These are phyloP conservation scores for Tetrahymena thermophila DNA, from an alignment of 73 alveolate genomes.

Conservation along the genomic window DNA sequence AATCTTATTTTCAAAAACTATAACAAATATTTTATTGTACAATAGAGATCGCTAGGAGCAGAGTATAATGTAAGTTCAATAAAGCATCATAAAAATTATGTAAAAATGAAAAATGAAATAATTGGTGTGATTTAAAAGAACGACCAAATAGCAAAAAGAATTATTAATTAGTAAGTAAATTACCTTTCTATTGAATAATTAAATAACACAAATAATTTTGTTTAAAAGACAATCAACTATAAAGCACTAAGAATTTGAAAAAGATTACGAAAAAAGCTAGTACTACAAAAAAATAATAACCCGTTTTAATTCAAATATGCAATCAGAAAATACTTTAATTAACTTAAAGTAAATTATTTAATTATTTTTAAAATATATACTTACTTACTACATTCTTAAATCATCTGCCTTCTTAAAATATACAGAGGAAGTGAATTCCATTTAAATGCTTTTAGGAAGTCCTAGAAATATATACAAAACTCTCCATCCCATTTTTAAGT, in stretches of 20 bases:
- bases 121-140: background rate
- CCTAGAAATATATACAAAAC: background rate
- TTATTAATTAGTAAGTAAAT: background rate
- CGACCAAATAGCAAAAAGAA: background rate
- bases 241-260: background rate
- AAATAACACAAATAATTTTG: background rate
- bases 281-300: background rate
- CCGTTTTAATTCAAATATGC: background rate
- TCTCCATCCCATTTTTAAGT: background rate
- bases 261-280: background rate
- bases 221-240: background rate
- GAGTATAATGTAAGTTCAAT: background rate
- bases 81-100: background rate
- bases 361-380: background rate
- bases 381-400: background rate
- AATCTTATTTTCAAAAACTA: background rate
- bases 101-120: background rate
- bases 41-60: background rate
- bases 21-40: background rate
- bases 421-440: background rate
- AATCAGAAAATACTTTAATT: background rate
- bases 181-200: background rate
- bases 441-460: background rate
- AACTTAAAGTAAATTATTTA: background rate
- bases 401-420: background rate